phyloP scores from a whole-genome alignment of 169 alveolate genomes.

The Plasmodium fragile region DNA sequence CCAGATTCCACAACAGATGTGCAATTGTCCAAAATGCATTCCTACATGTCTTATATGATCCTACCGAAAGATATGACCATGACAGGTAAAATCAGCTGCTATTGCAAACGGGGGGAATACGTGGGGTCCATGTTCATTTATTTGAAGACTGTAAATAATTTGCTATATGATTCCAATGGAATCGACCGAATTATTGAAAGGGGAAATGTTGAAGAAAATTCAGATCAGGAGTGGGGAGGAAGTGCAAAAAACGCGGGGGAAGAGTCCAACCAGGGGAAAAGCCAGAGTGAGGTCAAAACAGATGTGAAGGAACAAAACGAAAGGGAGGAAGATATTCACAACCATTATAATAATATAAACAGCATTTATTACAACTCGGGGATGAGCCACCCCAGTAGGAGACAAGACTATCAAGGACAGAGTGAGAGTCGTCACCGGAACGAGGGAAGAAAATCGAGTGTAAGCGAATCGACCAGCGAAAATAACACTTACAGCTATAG shows the following conservation, averaged over 20 bases:
- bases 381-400: not conserved
- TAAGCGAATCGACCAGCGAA: not conserved
- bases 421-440: not conserved
- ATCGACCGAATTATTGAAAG: not conserved
- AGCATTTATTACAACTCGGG: conserved; percentile 6
- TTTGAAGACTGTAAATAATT: conserved; percentile 6
- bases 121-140: conserved; percentile 37
- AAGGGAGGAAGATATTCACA: not conserved
- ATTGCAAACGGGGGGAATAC: conserved; percentile 12
- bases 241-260: not conserved
- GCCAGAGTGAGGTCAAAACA: not conserved
- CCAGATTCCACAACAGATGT: conserved; percentile 52
- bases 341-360: conserved; percentile 2
- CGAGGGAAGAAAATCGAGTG: not conserved
- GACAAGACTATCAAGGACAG: not conserved
- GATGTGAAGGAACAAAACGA: not conserved
- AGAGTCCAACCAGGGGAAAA: not conserved
- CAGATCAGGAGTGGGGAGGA: not conserved
- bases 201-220: not conserved
- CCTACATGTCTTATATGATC: conserved; percentile 39
- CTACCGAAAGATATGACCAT: conserved; percentile 20
- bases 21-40: conserved; percentile 24
- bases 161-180: not conserved
- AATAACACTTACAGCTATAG: not conserved
- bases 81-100: conserved; percentile 35